These are phyloP conservation scores for Periglandula ipomoeae DNA, from an alignment of 2,329 filamentous ascomycete species.

Conservation along the genomic window DNA sequence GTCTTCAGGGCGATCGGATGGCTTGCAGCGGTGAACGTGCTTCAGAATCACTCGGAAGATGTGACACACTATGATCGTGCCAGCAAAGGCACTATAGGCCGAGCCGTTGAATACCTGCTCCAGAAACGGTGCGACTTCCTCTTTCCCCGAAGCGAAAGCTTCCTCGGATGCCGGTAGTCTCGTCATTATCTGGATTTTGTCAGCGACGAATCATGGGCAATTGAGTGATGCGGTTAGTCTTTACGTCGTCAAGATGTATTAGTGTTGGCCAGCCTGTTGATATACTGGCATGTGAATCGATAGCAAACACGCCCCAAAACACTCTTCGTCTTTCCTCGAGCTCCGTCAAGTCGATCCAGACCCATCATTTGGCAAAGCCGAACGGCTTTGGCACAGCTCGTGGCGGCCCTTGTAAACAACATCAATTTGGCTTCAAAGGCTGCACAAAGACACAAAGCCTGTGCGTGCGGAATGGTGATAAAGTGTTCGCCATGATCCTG, in stretches of 20 bases:
- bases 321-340: slow-evolving; percentile 65
- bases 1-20: slow-evolving; percentile 64
- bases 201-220: too few relatives aligned
- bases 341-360: slow-evolving; percentile 73
- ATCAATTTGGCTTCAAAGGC: slow-evolving; percentile 78
- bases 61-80: slow-evolving; percentile 63
- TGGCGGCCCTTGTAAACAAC: slow-evolving; percentile 76
- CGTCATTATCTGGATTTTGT: slow-evolving; percentile 62
- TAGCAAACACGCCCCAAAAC: slow-evolving; percentile 78
- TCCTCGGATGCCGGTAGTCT: slow-evolving; percentile 74
- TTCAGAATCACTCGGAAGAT: slow-evolving; percentile 74
- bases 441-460: slow-evolving; percentile 67
- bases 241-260: too few relatives aligned
- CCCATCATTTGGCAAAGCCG: slow-evolving; percentile 78
- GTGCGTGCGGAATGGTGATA: slow-evolving; percentile 69
- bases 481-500: slow-evolving; percentile 69
- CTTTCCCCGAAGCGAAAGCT: slow-evolving; percentile 58
- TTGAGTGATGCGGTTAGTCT: too few relatives aligned
- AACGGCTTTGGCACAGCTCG: slow-evolving; percentile 64
- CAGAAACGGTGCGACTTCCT: slow-evolving; percentile 54
- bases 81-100: slow-evolving; percentile 61
- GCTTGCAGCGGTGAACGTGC: slow-evolving; percentile 65
- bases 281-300: slow-evolving; percentile 78
- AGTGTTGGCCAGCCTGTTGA: slow-evolving; percentile 85
- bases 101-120: slow-evolving; percentile 54